phyloP scores from a whole-genome alignment of 139 green algal species.

The Zygnema circumcarinatum region DNA sequence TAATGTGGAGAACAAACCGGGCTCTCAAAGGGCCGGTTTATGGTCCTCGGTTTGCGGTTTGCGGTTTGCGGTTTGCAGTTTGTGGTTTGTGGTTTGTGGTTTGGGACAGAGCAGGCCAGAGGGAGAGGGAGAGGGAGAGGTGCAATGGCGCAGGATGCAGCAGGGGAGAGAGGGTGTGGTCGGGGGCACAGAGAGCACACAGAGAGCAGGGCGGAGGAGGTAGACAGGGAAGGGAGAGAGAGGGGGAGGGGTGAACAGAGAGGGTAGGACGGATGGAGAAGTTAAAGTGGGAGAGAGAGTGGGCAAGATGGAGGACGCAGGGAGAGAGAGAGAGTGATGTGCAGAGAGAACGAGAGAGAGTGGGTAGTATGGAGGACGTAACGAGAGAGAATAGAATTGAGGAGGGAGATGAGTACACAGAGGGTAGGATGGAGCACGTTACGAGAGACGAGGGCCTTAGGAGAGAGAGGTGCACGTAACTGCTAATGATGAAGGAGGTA shows the following conservation, averaged over 20 bases:
- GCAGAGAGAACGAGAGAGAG: conserved; percentile 21
- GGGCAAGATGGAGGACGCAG: background rate
- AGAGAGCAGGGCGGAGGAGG: background rate
- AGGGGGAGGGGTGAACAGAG: background rate
- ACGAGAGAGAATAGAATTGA: background rate
- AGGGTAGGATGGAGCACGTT: background rate
- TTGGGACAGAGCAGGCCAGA: no score
- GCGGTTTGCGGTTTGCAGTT: no score
- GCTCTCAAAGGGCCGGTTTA: no score
- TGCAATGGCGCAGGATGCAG: no score
- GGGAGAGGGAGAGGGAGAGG: background rate
- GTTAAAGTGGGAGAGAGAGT: conserved; percentile 1
- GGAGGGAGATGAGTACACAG: conserved; percentile 1
- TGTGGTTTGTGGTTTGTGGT: no score
- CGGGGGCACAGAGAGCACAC: background rate
- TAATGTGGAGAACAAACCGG: no score
- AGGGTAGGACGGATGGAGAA: background rate
- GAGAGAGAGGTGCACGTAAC: background rate
- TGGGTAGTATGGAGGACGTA: background rate
- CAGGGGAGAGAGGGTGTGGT: background rate
- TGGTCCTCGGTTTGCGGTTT: no score
- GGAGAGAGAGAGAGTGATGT: background rate
- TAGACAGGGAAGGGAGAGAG: background rate
- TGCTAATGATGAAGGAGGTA: background rate
- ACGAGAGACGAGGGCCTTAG: background rate